Conservation (phyloP, 2,329 filamentous ascomycete genomes). For the Alternaria sp. region DNA sequence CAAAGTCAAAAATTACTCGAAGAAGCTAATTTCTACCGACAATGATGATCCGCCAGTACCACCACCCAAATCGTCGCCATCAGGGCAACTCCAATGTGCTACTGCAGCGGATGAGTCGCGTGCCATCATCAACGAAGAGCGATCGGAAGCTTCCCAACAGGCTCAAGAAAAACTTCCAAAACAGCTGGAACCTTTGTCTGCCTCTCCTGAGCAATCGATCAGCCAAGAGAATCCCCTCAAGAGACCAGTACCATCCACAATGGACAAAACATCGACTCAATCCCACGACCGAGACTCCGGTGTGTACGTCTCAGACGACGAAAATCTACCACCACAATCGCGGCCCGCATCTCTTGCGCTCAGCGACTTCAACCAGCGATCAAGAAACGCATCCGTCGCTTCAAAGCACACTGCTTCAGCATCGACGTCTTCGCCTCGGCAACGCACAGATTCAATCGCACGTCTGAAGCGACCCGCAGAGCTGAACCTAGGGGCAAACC, state of each 20-base stretch:
- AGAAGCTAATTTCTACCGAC: background rate
- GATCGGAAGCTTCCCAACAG: background rate
- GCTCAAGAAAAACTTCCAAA: background rate
- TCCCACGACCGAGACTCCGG: slow-evolving; percentile 34
- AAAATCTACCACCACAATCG: slow-evolving; percentile 15
- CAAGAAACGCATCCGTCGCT: slow-evolving; percentile 21
- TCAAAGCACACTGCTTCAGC: slow-evolving; percentile 14
- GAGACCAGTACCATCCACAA: background rate
- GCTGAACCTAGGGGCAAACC: slow-evolving; percentile 33
- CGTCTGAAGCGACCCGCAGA: slow-evolving; percentile 42
- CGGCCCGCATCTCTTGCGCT: slow-evolving; percentile 20
- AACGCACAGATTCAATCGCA: slow-evolving; percentile 18
- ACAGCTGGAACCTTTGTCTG: background rate
- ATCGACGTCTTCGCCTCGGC: slow-evolving; percentile 12
- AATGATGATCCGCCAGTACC: background rate
- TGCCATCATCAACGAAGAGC: background rate
- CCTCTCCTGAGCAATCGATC: background rate
- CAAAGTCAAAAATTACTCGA: background rate
- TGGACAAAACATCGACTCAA: background rate
- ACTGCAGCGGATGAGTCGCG: background rate
- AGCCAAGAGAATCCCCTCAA: background rate
- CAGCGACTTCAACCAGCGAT: slow-evolving; percentile 17
- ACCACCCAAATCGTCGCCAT: background rate
- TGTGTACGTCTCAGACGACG: slow-evolving; percentile 33
- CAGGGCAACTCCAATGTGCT: background rate